Conservation (phyloP, 768 basidiomycete genomes). For the Russula abietina region DNA sequence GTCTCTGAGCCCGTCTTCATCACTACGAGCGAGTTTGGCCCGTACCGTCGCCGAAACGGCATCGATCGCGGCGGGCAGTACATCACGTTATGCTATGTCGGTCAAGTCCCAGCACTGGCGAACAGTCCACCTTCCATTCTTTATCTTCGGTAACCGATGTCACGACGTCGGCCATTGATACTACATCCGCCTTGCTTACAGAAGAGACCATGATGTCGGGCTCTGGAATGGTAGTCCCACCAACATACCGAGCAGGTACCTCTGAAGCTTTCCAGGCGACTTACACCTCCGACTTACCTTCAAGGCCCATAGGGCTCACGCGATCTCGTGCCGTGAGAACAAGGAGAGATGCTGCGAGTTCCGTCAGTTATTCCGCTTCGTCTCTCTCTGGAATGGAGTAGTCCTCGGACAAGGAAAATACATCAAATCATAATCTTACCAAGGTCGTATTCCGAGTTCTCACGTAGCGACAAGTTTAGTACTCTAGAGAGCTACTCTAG, state of each 20-base stretch:
- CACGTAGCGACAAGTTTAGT: too few relatives aligned
- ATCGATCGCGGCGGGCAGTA: constrained; percentile 42
- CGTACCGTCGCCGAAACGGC: constrained; percentile 10
- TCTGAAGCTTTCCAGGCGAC: constrained; percentile 29
- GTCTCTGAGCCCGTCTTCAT: constrained; percentile 45
- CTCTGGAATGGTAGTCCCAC: too few relatives aligned
- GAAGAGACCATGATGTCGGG: too few relatives aligned
- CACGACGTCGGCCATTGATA: too few relatives aligned
- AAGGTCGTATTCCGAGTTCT: constrained; percentile 29
- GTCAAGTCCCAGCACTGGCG: constrained; percentile 44
- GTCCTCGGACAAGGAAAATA: constrained; percentile 56
- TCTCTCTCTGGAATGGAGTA: constrained; percentile 38
- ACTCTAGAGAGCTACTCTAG: constrained; percentile 23
- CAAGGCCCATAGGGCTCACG: too few relatives aligned
- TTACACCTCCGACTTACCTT: constrained; percentile 44
- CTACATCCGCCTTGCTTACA: too few relatives aligned
- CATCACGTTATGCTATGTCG: constrained; percentile 50
- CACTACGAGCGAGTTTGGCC: constrained; percentile 31
- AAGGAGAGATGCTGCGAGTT: constrained; percentile 36
- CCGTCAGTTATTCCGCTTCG: constrained; percentile 43
- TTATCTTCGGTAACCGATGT: too few relatives aligned
- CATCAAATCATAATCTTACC: constrained; percentile 30
- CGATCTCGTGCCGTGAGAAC: constrained; percentile 55
- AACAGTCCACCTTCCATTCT: too few relatives aligned
- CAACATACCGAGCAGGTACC: too few relatives aligned